These are phyloP conservation scores for Xylariaceae sp. DNA, from an alignment of 2,329 filamentous ascomycete genomes.

Conservation along the genomic window DNA sequence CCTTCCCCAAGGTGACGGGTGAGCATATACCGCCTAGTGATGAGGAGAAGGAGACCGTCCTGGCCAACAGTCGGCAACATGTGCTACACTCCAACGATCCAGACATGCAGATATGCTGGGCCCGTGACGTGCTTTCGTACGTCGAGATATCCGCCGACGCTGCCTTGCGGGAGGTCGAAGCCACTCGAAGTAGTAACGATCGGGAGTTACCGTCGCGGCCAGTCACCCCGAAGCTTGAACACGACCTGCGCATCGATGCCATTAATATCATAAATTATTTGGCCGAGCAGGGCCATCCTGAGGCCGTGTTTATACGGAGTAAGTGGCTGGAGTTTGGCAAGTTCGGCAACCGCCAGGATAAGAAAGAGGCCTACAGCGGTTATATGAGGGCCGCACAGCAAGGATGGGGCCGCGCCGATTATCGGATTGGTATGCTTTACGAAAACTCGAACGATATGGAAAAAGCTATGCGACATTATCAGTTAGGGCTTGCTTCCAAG, in stretches of 20 bases:
- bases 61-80: constrained; percentile 81
- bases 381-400: constrained; percentile 87
- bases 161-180: constrained; percentile 65
- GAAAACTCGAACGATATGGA: constrained; percentile 92
- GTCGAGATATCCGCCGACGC: constrained; percentile 84
- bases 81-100: constrained; percentile 94
- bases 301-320: constrained; percentile 90
- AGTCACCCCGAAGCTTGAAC: constrained; percentile 83
- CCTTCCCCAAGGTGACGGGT: constrained; percentile 85
- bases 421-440: constrained; percentile 97
- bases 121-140: constrained; percentile 87
- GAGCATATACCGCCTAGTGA: constrained; percentile 92
- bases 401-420: constrained; percentile 87
- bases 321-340: constrained; percentile 99
- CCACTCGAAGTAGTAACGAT: constrained; percentile 41
- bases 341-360: constrained; percentile 87
- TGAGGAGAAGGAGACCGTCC: constrained; percentile 88
- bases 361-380: constrained; percentile 88
- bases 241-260: constrained; percentile 85
- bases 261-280: constrained; percentile 91
- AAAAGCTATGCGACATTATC: constrained; percentile 91
- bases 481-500: constrained; percentile 75
- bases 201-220: constrained; percentile 60
- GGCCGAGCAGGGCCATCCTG: constrained; percentile 88
- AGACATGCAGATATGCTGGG: constrained; percentile 96